phyloP scores from a whole-genome alignment of 169 alveolate species.

The Plasmodium gallinaceum region DNA sequence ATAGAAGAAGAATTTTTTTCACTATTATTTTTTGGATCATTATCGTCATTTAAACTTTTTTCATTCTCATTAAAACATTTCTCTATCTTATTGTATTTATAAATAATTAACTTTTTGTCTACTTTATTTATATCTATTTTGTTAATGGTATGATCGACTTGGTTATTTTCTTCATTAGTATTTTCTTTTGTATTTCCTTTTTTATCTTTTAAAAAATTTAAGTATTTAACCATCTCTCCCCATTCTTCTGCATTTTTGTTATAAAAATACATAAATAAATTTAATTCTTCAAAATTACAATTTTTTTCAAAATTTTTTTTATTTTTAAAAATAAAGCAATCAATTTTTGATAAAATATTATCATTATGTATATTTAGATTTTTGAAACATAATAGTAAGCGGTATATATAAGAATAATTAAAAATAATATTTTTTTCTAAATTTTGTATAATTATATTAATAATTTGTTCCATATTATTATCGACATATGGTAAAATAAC shows the following conservation, averaged over 20 bases:
- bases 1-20: neutral
- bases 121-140: neutral
- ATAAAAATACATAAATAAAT: slow-evolving; percentile 41
- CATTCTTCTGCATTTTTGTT: slow-evolving; percentile 36
- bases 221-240: slow-evolving; percentile 37
- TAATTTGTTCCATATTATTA: slow-evolving; percentile 34
- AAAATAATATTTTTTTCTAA: slow-evolving; percentile 17
- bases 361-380: slow-evolving; percentile 20
- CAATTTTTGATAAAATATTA: slow-evolving; percentile 49
- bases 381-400: slow-evolving; percentile 27
- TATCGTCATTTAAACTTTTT: neutral
- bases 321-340: slow-evolving; percentile 31
- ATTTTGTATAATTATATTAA: slow-evolving; percentile 9
- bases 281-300: slow-evolving; percentile 18
- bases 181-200: slow-evolving; percentile 3
- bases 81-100: slow-evolving; percentile 52
- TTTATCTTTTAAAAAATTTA: slow-evolving; percentile 3
- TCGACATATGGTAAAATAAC: slow-evolving; percentile 57
- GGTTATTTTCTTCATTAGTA: neutral
- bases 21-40: neutral
- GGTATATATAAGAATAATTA: slow-evolving; percentile 36
- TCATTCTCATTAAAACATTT: slow-evolving; percentile 30
- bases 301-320: slow-evolving; percentile 39
- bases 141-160: neutral
- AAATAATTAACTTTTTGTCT: slow-evolving; percentile 19